Conservation (phyloP, 495 filamentous ascomycete species). For the Aspergillus olivimuriae region DNA sequence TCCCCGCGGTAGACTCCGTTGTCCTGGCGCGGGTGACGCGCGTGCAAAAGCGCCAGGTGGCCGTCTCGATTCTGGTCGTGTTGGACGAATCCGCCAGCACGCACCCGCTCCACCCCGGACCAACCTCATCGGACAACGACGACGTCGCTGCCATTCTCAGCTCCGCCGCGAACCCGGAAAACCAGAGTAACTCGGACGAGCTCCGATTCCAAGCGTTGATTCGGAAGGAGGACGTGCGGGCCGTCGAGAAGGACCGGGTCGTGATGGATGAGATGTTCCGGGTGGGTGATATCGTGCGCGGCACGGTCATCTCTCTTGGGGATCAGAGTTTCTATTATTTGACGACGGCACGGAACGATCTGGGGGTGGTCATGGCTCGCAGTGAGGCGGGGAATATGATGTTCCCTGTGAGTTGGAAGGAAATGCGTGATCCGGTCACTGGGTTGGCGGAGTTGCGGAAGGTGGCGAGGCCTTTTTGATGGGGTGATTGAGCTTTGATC, state of each 20-base stretch:
- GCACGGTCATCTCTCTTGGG: conserved; percentile 82
- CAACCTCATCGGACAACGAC: conserved; percentile 34
- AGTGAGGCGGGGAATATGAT: conserved; percentile 85
- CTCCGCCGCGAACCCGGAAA: conserved; percentile 38
- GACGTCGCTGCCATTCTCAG: conserved; percentile 46
- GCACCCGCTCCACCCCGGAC: conserved; percentile 34
- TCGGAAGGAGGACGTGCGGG: conserved; percentile 82
- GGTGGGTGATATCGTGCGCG: conserved; percentile 88
- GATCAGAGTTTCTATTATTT: conserved; percentile 94
- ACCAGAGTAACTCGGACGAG: conserved; percentile 43
- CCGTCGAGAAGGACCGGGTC: conserved; percentile 92
- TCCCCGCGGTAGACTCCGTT: conserved; percentile 71
- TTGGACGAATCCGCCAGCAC: conserved; percentile 41
- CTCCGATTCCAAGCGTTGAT: conserved; percentile 45
- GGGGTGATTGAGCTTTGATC: background rate
- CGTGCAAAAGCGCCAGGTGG: conserved; percentile 74
- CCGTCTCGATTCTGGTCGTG: conserved; percentile 74
- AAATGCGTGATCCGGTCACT: conserved; percentile 80
- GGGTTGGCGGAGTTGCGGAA: conserved; percentile 76
- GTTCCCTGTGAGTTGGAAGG: conserved; percentile 90
- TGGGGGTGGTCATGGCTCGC: conserved; percentile 89
- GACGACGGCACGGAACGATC: conserved; percentile 79
- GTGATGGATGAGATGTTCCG: conserved; percentile 87
- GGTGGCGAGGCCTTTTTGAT: conserved; percentile 86
- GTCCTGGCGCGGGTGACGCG: conserved; percentile 82